Evolutionary conservation across 78 protist genomes (phyloP).

Genomic region (Dictyostelium citrinum): DNA sequence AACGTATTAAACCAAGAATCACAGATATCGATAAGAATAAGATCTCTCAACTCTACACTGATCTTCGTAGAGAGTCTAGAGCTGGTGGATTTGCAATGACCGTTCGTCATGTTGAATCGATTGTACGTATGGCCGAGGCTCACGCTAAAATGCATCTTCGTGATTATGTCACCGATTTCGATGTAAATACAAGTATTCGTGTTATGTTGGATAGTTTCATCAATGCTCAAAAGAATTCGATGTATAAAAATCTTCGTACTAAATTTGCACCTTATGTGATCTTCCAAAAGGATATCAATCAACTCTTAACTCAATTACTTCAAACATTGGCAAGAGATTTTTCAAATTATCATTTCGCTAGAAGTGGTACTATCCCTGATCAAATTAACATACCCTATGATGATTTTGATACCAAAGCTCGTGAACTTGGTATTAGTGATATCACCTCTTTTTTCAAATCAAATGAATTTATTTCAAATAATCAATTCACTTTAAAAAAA

Average conservation of each 20-base stretch:
- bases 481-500: neutral
- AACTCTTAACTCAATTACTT: conserved; percentile 84
- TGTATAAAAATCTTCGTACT: conserved; percentile 51
- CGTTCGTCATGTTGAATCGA: conserved; percentile 96
- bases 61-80: conserved; percentile 92
- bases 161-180: conserved; percentile 88
- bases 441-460: conserved; percentile 13
- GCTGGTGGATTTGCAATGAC: conserved; percentile 94
- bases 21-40: conserved; percentile 76
- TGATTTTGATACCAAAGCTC: conserved; percentile 63
- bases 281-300: conserved; percentile 85
- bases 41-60: conserved; percentile 89
- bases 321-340: conserved; percentile 3
- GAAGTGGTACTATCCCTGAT: neutral
- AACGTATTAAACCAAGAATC: conserved; percentile 68
- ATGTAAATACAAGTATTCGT: conserved; percentile 95
- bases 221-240: conserved; percentile 87
- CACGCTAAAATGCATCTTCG: conserved; percentile 98
- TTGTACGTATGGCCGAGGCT: conserved; percentile 96
- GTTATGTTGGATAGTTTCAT: conserved; percentile 93
- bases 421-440: conserved; percentile 50
- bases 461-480: neutral
- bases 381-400: neutral
- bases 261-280: conserved; percentile 79
- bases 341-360: neutral